phyloP scores from a whole-genome alignment of 768 basidiomycete genomes.

The Termitomyces sp. region DNA sequence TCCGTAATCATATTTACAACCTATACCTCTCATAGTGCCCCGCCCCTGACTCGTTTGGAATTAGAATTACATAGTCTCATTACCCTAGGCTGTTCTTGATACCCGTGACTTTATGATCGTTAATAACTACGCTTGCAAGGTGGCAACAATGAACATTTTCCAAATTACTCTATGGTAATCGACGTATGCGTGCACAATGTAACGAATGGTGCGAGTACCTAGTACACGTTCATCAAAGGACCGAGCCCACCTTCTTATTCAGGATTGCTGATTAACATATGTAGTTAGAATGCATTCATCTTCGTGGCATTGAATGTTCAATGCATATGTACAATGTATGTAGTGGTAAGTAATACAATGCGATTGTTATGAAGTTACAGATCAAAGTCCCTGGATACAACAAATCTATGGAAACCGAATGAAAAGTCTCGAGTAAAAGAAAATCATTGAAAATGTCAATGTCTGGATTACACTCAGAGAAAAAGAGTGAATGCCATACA shows the following conservation, averaged over 20 bases:
- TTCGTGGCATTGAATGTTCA: not conserved
- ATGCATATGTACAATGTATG: not conserved
- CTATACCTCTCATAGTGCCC: not conserved
- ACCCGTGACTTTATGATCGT: not conserved
- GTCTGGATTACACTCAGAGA: not conserved
- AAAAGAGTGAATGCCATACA: not conserved
- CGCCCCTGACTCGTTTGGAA: not conserved
- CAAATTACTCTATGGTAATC: not conserved
- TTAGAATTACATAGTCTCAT: not conserved
- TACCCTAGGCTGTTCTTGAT: not conserved
- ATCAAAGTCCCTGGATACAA: conserved; percentile 4
- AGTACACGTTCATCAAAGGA: too few species aligned
- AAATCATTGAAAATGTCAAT: not conserved
- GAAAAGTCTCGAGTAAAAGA: not conserved
- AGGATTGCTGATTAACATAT: not conserved
- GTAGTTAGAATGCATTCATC: not conserved
- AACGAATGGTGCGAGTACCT: too few species aligned
- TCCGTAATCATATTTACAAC: not conserved
- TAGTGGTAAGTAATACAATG: conserved; percentile 11
- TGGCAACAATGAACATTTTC: too few species aligned
- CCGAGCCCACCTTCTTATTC: not conserved
- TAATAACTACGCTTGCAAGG: too few species aligned
- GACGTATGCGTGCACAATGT: not conserved
- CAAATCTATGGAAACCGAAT: not conserved
- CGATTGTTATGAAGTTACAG: not conserved